Conservation (phyloP, 2,329 filamentous ascomycete genomes). For the Aspergillus jensenii region DNA sequence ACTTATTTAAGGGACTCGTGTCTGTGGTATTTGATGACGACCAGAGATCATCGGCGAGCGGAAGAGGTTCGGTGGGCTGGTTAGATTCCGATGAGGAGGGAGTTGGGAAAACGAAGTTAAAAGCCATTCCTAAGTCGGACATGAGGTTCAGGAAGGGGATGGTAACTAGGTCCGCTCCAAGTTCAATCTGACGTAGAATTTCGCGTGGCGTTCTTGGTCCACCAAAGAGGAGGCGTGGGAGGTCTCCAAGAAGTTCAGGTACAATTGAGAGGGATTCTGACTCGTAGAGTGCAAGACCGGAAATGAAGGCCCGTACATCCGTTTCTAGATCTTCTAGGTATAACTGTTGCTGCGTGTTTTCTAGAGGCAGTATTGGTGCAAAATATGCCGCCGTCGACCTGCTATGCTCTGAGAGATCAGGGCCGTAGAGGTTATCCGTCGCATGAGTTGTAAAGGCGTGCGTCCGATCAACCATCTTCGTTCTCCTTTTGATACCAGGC, state of each 20-base stretch:
- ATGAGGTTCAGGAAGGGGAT: conserved; percentile 71
- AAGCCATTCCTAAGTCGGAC: conserved; percentile 82
- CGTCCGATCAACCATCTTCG: conserved; percentile 83
- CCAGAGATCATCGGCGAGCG: conserved; percentile 81
- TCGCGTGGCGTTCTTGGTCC: conserved; percentile 70
- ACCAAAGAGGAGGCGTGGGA: conserved; percentile 75
- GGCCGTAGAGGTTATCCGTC: conserved; percentile 48
- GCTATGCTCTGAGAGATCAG: conserved; percentile 28
- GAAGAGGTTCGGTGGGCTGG: conserved; percentile 19
- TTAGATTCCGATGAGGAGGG: conserved; percentile 19
- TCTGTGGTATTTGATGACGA: conserved; percentile 59
- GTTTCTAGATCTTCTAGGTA: conserved; percentile 76
- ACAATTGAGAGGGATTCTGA: conserved; percentile 68
- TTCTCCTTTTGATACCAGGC: conserved; percentile 69
- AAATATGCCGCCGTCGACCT: conserved; percentile 54
- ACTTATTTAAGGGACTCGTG: conserved; percentile 59
- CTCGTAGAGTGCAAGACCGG: conserved; percentile 77
- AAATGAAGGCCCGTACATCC: conserved; percentile 57
- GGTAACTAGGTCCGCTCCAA: conserved; percentile 78
- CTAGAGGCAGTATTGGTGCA: conserved; percentile 70
- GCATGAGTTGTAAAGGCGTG: conserved; percentile 77
- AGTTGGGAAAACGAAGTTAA: conserved; percentile 73
- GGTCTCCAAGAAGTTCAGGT: conserved; percentile 55
- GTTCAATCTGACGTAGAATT: conserved; percentile 70
- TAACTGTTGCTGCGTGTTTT: conserved; percentile 71